Base-by-base conservation (phyloP, 805 yeast species). In the Candida chauliodis region DNA sequence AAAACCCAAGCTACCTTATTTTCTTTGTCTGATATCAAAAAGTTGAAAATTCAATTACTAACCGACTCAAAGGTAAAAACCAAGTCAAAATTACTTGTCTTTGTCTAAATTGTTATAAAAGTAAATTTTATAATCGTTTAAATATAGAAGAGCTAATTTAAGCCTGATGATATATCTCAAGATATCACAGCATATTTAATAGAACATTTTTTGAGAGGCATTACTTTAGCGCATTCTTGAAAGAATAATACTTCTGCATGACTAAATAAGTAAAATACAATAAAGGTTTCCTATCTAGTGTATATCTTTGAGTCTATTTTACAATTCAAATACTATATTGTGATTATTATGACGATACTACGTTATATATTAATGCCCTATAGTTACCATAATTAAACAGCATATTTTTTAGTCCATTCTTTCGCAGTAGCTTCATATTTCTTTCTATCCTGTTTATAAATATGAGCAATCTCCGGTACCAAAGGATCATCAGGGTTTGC, bases 401-500 rank as follows among this genome's bases (percentile, higher is more conserved):
- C 99, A 64, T 87, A 93, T 71, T 93, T 93, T 73, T 91, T 84
- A 23, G 99, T 93, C 98, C 98, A 93, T 71, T 93, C 99, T 59
- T 84, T 81, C 43, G 99, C 99, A 41, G 95, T 89, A 49, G 95
- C 87, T 69, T 93, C 97, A 64, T 89, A 93, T 66, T 89, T 88
- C 34, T 88, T 75, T 61, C 93, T 78, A 69, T 93, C 97, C 51
- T 89, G 87, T 73, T 90, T 90, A 73, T 90, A 95, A 47, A 90
- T 79, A 59, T 91, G 95, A 36, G 98, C 98, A 55, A 93, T 93
- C 67, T 93, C 99, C 16, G 98, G 97, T 28, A 93, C 99, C 61
- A 93, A 78, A 45, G 99, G 99, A 73, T 93, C 99, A 62, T 93
- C 99, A 26, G 98, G 98, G 59, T 91, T 91, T 37, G 99, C 98